Evolutionary conservation across 768 basidiomycete species (phyloP), one percentile per base, ranked within the genome.

Genomic region (Coprinopsis cinerea): DNA sequence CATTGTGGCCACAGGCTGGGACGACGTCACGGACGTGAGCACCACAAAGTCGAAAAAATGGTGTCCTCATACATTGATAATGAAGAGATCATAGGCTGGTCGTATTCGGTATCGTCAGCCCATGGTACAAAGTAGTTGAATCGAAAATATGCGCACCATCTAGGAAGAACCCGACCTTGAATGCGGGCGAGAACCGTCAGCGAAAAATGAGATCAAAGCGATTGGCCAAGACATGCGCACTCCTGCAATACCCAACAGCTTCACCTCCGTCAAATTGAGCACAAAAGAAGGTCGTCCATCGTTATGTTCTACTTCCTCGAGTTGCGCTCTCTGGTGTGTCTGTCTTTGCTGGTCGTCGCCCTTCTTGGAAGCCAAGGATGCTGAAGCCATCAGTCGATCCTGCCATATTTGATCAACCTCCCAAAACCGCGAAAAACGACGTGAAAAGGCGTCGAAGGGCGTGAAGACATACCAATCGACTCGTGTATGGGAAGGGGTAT

Each of bases 11-110:
- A 84, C 82, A 40, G 82, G 82, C 81, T 83, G 47, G 11, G 39
- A 14, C 2, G 11, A 26, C 3, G 15, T 27, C 2, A 13, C n/a
- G 23, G 1, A 13, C 23, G 13, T 9, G 5, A 17, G 44, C 9
- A 24, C 24, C 15, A 53, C 11, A 23, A 4, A 17, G 32, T 27
- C 40, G 24, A 9, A 44, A 2, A 6, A 14, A 17, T 3, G 2
- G 56, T n/a, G n/a, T n/a, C n/a, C n/a, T n/a, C 78, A 40, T 52
- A 79, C 81, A 61, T 84, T 84, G 61, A 85, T 83, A 53, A 84
- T 76, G 65, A 85, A 85, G 4, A 85, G 66, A 59, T 85, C 83
- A 55, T 85, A 85, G 3, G 83, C 83, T 82, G 52, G 18, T 41
- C 13, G 15, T 55, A 47, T 48, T 22, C 14, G 24, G 22, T 25